A percentile compares a stretch with the other conserved stretches of the same genome.
Conservation (phyloP, 2,329 filamentous ascomycete species). For the Tolypocladium pustulatum region DNA sequence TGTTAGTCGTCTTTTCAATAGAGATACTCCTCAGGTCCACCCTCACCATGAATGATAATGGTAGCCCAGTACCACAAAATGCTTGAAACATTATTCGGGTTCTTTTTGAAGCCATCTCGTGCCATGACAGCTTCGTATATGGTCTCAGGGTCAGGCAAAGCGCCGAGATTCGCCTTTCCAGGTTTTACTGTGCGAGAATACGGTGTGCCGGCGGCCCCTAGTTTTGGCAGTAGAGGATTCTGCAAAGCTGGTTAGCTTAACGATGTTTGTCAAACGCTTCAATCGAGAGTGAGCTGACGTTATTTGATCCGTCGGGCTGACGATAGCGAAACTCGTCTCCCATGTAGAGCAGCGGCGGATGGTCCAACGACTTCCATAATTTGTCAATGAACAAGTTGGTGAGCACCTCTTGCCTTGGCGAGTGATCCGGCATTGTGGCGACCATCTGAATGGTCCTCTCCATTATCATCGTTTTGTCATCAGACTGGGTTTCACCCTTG, state of each 20-base stretch:
- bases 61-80: constrained; percentile 65
- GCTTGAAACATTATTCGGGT: constrained; percentile 64
- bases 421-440: constrained; percentile 50
- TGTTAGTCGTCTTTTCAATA: not conserved
- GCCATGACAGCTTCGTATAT: constrained; percentile 55
- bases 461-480: constrained; percentile 73
- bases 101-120: constrained; percentile 36
- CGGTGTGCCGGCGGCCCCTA: constrained; percentile 56
- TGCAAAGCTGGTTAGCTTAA: constrained; percentile 11
- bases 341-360: constrained; percentile 58
- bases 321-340: constrained; percentile 55
- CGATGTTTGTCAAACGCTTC: too few species aligned
- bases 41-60: constrained; percentile 58
- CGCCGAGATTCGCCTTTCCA: constrained; percentile 46
- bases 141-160: constrained; percentile 54
- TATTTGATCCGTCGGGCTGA: constrained; percentile 59
- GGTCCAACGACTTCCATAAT: constrained; percentile 62
- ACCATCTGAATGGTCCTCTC: constrained; percentile 63
- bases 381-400: constrained; percentile 58
- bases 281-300: constrained; percentile 27
- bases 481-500: constrained; percentile 49
- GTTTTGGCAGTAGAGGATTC: constrained; percentile 53
- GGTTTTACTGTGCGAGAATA: constrained; percentile 58
- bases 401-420: constrained; percentile 48
- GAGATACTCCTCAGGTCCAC: rapidly evolving